Base-by-base conservation (phyloP, 805 yeast species). In the Zygoascus ofunaensis region DNA sequence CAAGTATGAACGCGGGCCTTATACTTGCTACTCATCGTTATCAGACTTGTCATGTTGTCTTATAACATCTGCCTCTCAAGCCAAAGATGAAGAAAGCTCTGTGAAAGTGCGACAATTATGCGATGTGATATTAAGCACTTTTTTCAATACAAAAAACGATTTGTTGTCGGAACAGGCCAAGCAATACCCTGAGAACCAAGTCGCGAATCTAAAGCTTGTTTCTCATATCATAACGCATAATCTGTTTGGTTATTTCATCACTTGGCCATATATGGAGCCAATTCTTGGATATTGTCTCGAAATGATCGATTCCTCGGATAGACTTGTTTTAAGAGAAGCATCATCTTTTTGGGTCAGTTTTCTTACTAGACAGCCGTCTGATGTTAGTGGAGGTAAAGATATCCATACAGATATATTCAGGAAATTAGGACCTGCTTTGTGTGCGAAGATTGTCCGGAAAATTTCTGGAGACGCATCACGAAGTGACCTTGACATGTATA, bases 331-430 rank as follows among this genome's bases (percentile, higher is more conserved):
- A 21, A 72, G 73, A 48, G 65, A 80, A 1, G 62, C 73, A 0
- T 68, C 71, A 41, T 62, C 65, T 39, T 79, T 82, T 51, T 81
- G 87, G 87, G 63, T 63, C 2, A 59, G 60, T 24, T 52, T 78
- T 4, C 54, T 79, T 5, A 55, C 50, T 2, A 24, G 41, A 20
- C 37, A 39, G 12, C 38, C 37, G 7, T 23, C 34, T 8, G 35
- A 41, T n/a, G 30, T 8, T 26, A 7, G 10, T 7, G 12, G 19
- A 24, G 10, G 18, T 21, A 15, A 17, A 18, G 17, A 20, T 22
- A 14, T 21, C 24, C 14, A 22, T 22, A 4, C 32, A 3, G 42
- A 28, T 24, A 26, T 47, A 56, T 22, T 62, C 60, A 49, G 49
- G 45, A 37, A 57, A 50, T 34, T 57, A 65, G 54, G 68, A 19